Evolutionary conservation across 768 basidiomycete genomes (phyloP).

Genomic region (Agaricus blazei): DNA sequence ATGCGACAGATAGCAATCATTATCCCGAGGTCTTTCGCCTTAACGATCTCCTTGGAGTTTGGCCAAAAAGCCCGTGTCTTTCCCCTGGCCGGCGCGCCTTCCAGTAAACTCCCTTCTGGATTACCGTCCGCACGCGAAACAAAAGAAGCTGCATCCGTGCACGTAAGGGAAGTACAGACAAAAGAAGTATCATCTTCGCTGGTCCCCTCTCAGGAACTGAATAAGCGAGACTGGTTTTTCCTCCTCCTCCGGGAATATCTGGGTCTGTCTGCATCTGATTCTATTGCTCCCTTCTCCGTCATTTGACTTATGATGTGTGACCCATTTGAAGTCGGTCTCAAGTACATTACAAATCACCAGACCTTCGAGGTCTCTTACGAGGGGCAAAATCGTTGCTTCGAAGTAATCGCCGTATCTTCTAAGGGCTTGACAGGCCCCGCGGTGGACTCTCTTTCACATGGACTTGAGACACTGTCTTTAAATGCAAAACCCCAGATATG

Average conservation of each 20-base stretch:
- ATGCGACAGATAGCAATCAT: slow-evolving; percentile 39
- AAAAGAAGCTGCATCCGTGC: slow-evolving; percentile 48
- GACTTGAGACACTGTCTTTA: slow-evolving; percentile 43
- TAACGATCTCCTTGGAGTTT: slow-evolving; percentile 54
- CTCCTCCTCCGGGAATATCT: slow-evolving; percentile 63
- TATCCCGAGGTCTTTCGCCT: slow-evolving; percentile 49
- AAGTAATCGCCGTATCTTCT: slow-evolving; percentile 41
- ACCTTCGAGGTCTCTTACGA: slow-evolving; percentile 62
- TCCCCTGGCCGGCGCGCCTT: slow-evolving; percentile 36
- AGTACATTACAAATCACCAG: slow-evolving; percentile 60
- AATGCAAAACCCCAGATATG: slow-evolving; percentile 40
- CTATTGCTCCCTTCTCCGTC: slow-evolving; percentile 10
- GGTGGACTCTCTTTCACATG: slow-evolving; percentile 28
- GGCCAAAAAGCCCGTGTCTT: slow-evolving; percentile 45
- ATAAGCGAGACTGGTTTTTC: slow-evolving; percentile 55
- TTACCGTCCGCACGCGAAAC: slow-evolving; percentile 46
- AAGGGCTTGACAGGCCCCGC: slow-evolving; percentile 16
- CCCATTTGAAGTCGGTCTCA: slow-evolving; percentile 57
- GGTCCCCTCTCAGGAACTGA: slow-evolving; percentile 15
- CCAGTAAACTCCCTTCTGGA: slow-evolving; percentile 33
- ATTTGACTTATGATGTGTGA: slow-evolving; percentile 1
- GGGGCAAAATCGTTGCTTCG: slow-evolving; percentile 51
- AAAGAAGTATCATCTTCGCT: slow-evolving; percentile 7
- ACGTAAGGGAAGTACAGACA: slow-evolving; percentile 42
- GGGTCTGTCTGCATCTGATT: slow-evolving; percentile 35